These are phyloP conservation scores for Orbilia brochopaga DNA, from an alignment of 2,329 filamentous ascomycete genomes.

Conservation along the genomic window DNA sequence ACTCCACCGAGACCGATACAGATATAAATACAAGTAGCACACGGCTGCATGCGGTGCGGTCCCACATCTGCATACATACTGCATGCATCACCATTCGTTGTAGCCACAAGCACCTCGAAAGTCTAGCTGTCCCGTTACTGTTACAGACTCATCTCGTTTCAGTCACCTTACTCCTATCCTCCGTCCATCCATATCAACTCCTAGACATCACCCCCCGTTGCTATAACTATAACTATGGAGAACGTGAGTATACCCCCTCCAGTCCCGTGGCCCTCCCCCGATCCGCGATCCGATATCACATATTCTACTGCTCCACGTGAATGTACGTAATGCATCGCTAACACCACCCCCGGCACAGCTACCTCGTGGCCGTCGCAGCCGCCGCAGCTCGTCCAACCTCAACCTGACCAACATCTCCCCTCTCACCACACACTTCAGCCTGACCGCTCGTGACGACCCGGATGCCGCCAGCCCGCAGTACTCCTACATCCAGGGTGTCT, in stretches of 20 bases:
- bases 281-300: constrained; percentile 22
- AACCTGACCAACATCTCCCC: constrained; percentile 70
- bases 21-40: neutral
- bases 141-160: too few relatives aligned
- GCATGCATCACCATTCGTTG: too few relatives aligned
- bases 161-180: neutral
- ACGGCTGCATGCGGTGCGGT: too few relatives aligned
- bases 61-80: too few relatives aligned
- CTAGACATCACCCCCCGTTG: neutral
- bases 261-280: constrained; percentile 22
- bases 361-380: constrained; percentile 43
- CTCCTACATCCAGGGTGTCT: constrained; percentile 51
- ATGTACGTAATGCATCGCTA: constrained; percentile 2
- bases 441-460: constrained; percentile 63
- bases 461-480: constrained; percentile 57
- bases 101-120: too few relatives aligned
- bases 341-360: constrained; percentile 8
- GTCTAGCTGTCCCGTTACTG: too few relatives aligned
- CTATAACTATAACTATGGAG: constrained; percentile 22
- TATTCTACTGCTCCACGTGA: too few relatives aligned
- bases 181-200: neutral
- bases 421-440: constrained; percentile 67
- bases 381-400: constrained; percentile 65
- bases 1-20: constrained; percentile 15
- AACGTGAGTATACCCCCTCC: constrained; percentile 45